Conservation (phyloP, 2,329 filamentous ascomycete genomes). For the Microascus cirrosus region DNA sequence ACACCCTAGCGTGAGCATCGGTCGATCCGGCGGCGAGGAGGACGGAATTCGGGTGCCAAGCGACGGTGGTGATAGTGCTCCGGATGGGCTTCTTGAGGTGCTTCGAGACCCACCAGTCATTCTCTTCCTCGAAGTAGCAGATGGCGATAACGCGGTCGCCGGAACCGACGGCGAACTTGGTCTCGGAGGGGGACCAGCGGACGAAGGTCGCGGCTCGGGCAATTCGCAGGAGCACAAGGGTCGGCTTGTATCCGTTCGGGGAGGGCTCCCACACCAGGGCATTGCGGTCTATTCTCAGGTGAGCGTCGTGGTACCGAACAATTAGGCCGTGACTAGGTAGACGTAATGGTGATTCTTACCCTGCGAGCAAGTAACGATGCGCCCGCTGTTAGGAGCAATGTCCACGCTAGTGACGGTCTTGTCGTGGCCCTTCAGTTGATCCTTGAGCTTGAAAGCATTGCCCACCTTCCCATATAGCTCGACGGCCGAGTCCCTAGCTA, state of each 20-base stretch:
- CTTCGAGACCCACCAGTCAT: slow-evolving; percentile 99
- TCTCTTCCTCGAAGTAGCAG: slow-evolving; percentile 98
- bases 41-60: slow-evolving; percentile 97
- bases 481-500: slow-evolving; percentile 80
- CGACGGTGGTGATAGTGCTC: slow-evolving; percentile 88
- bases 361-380: slow-evolving; percentile 96
- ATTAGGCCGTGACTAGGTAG: not conserved
- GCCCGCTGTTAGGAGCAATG: slow-evolving; percentile 80
- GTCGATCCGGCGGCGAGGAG: slow-evolving; percentile 92
- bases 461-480: slow-evolving; percentile 74
- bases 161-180: slow-evolving; percentile 94
- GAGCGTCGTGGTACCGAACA: not conserved
- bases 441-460: slow-evolving; percentile 68
- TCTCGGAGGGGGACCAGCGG: slow-evolving; percentile 92
- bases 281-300: slow-evolving; percentile 64
- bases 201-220: slow-evolving; percentile 95
- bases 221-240: slow-evolving; percentile 90
- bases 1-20: slow-evolving; percentile 88
- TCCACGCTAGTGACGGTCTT: slow-evolving; percentile 95
- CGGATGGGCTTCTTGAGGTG: slow-evolving; percentile 98
- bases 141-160: slow-evolving; percentile 91
- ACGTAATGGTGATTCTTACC: slow-evolving; percentile 36
- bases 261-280: slow-evolving; percentile 96
- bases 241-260: slow-evolving; percentile 89
- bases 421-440: slow-evolving; percentile 92